Percentiles rank a stretch among this genome's conserved stretches.
Conservation (phyloP, 2,329 filamentous ascomycete genomes). For the Atkinsonella hypoxylon region DNA sequence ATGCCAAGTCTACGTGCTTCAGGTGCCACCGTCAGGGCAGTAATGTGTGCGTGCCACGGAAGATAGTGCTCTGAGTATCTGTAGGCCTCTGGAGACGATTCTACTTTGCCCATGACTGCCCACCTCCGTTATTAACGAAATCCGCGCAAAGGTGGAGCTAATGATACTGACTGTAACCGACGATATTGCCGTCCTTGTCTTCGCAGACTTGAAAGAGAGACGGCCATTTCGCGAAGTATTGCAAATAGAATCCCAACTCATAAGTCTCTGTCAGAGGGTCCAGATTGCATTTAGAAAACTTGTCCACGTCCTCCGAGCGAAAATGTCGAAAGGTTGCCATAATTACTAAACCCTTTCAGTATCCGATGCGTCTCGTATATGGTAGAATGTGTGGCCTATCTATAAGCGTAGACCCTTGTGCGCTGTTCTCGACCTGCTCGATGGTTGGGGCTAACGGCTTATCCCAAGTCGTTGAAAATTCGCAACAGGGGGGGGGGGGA, state of each 20-base stretch:
- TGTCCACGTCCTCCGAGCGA: constrained; percentile 71
- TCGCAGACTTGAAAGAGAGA: constrained; percentile 88
- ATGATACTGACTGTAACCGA: constrained; percentile 68
- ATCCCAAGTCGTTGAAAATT: too few relatives aligned
- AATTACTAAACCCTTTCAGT: not conserved
- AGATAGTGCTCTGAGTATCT: constrained; percentile 76
- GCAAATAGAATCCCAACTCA: constrained; percentile 87
- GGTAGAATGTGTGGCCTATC: too few relatives aligned
- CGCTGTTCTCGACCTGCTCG: too few relatives aligned
- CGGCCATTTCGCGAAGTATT: constrained; percentile 94
- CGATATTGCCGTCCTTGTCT: constrained; percentile 73
- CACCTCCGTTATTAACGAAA: constrained; percentile 15
- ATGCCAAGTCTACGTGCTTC: constrained; percentile 76
- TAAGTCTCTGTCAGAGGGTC: constrained; percentile 98
- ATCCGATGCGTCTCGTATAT: too few relatives aligned
- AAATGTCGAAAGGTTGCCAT: constrained; percentile 86
- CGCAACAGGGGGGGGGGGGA: too few relatives aligned
- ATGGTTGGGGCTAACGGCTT: too few relatives aligned
- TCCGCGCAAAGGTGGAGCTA: not conserved
- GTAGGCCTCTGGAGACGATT: constrained; percentile 68
- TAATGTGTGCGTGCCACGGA: constrained; percentile 99
- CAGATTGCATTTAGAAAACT: constrained; percentile 87
- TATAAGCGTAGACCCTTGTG: too few relatives aligned
- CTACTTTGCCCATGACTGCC: constrained; percentile 94
- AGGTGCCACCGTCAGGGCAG: constrained; percentile 84